These are phyloP conservation scores for Lepidopterella palustris DNA, from an alignment of 495 filamentous ascomycete species.

Conservation along the genomic window DNA sequence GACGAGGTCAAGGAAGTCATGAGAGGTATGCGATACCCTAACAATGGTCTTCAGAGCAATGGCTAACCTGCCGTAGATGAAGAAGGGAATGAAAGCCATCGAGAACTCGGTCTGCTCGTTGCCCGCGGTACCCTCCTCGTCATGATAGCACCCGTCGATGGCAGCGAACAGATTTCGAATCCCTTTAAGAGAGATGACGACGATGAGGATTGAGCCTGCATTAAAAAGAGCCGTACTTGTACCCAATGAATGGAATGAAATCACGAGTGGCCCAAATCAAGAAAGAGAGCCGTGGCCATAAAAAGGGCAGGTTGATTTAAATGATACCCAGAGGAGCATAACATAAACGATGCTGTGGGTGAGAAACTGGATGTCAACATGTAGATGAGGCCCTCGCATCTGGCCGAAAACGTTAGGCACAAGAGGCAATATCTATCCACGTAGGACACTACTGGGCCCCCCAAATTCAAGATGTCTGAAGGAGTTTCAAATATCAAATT, in stretches of 20 bases:
- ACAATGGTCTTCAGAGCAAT: neutral
- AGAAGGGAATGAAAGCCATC: constrained; percentile 77
- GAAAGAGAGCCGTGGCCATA: too few relatives aligned
- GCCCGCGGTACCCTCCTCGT: constrained; percentile 89
- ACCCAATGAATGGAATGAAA: too few relatives aligned
- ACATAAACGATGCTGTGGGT: too few relatives aligned
- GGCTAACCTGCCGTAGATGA: constrained; percentile 55
- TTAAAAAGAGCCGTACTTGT: neutral
- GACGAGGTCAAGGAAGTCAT: constrained; percentile 89
- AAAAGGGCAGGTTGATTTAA: too few relatives aligned
- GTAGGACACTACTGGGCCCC: neutral
- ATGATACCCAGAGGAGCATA: too few relatives aligned
- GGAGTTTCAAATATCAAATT: neutral
- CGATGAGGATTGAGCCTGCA: constrained; percentile 17
- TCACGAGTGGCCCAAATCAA: too few relatives aligned
- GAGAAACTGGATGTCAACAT: too few relatives aligned
- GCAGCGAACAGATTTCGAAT: constrained; percentile 92
- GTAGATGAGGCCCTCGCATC: too few relatives aligned
- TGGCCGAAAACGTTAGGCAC: too few relatives aligned
- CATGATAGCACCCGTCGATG: constrained; percentile 85
- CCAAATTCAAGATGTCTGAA: neutral
- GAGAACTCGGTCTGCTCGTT: constrained; percentile 83
- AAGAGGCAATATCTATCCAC: neutral
- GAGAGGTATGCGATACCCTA: constrained; percentile 54
- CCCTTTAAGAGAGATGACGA: constrained; percentile 75